phyloP scores from a whole-genome alignment of 1,284 basidiomycete genomes.

The Singerocomus inundabilis region DNA sequence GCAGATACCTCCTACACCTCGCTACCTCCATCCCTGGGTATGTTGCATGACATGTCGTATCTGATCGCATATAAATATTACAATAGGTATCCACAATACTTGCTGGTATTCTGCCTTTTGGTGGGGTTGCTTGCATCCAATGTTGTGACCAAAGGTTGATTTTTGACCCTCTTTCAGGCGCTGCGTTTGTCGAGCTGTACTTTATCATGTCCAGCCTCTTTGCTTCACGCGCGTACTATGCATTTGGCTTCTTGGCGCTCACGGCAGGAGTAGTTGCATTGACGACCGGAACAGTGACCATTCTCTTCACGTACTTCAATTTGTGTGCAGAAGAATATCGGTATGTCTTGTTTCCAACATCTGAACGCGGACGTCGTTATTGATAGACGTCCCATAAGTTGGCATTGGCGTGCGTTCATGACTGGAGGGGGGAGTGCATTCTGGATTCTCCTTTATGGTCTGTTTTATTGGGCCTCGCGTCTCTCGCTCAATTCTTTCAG shows the following conservation, averaged over 20 bases:
- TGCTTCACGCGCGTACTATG: slow-evolving; percentile 92
- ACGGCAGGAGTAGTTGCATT: slow-evolving; percentile 84
- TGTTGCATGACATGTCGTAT: slow-evolving; percentile 19
- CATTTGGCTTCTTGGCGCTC: slow-evolving; percentile 92
- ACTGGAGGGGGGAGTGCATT: slow-evolving; percentile 93
- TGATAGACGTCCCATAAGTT: slow-evolving; percentile 45
- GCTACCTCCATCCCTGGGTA: slow-evolving; percentile 79
- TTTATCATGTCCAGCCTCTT: slow-evolving; percentile 93
- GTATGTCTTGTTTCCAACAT: slow-evolving; percentile 36
- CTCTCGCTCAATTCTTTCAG: slow-evolving; percentile 83
- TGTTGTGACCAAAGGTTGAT: slow-evolving; percentile 4
- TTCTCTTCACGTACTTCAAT: slow-evolving; percentile 90
- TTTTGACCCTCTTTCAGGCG: slow-evolving; percentile 47
- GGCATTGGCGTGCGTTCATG: slow-evolving; percentile 96
- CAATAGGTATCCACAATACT: slow-evolving; percentile 72
- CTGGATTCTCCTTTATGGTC: slow-evolving; percentile 71
- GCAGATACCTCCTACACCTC: slow-evolving; percentile 85
- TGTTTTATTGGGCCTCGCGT: slow-evolving; percentile 85
- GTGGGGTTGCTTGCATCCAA: slow-evolving; percentile 37
- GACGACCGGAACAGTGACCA: slow-evolving; percentile 88
- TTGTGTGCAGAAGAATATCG: slow-evolving; percentile 96
- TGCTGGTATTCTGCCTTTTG: slow-evolving; percentile 91
- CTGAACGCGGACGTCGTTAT: background rate
- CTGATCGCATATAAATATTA: slow-evolving; percentile 12
- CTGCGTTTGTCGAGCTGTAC: slow-evolving; percentile 94